phyloP scores from a whole-genome alignment of 306 rosid genomes.

The Oemleria cerasiformis region DNA sequence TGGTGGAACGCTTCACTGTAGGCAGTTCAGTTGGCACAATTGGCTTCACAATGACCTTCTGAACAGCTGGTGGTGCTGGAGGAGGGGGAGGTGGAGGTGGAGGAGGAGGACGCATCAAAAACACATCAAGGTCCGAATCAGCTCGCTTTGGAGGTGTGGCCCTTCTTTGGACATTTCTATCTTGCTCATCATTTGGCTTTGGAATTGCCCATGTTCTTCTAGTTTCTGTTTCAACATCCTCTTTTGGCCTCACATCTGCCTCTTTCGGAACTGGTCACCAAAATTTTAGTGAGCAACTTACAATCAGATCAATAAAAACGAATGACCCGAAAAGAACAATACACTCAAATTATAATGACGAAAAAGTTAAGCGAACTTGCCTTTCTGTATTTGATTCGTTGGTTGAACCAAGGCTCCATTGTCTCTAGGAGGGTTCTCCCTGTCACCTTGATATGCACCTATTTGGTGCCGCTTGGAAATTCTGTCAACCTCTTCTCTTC shows the following conservation, averaged over 20 bases:
- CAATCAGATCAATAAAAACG: conserved; percentile 7
- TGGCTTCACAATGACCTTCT: conserved; percentile 64
- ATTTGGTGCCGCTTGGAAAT: conserved; percentile 55
- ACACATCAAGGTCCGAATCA: conserved; percentile 44
- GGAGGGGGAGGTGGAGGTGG: conserved; percentile 36
- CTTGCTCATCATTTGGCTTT: conserved; percentile 46
- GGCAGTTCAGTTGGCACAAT: conserved; percentile 33
- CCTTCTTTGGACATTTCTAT: conserved; percentile 40
- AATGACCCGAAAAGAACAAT: neutral
- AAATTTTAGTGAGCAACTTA: conserved; percentile 11
- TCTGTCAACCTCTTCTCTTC: conserved; percentile 44
- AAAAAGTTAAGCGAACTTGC: conserved; percentile 32
- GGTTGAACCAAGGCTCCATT: conserved; percentile 45
- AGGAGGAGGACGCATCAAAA: conserved; percentile 52
- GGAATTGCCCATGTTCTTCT: conserved; percentile 52
- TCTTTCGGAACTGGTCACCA: conserved; percentile 47
- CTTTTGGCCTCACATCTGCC: conserved; percentile 48
- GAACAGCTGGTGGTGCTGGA: conserved; percentile 46
- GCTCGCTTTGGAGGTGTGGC: conserved; percentile 49
- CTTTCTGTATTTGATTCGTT: conserved; percentile 56
- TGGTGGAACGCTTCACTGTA: conserved; percentile 41
- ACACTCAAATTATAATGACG: conserved; percentile 15
- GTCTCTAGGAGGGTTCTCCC: conserved; percentile 46
- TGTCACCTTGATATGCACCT: conserved; percentile 62
- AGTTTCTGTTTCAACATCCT: conserved; percentile 41